Conservation (phyloP, 179 eudicot genomes). For the Actinidia polygama region DNA sequence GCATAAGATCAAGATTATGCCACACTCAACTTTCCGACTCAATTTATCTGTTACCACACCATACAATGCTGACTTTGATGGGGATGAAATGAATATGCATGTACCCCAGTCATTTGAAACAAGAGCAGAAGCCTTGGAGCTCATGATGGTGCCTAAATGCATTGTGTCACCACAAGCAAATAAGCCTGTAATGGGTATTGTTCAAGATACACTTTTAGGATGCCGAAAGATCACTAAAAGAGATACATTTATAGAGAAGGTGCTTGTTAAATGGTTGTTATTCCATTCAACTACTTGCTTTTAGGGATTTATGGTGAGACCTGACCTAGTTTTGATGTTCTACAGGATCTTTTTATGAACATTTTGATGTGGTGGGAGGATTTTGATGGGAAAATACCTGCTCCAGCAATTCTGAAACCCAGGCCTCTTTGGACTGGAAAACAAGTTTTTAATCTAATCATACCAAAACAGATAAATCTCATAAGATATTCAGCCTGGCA, state of each 20-base stretch:
- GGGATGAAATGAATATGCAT: constrained; percentile 99
- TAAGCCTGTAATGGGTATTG: constrained; percentile 98
- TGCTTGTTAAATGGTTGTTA: constrained; percentile 15
- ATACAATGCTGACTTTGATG: constrained; percentile 99
- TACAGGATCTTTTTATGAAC: constrained; percentile 98
- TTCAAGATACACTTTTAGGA: constrained; percentile 97
- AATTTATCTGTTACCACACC: constrained; percentile 98
- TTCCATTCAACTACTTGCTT: background rate
- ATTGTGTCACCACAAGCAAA: constrained; percentile 97
- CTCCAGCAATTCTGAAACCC: constrained; percentile 94
- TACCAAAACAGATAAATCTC: constrained; percentile 98
- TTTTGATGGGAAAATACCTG: constrained; percentile 97
- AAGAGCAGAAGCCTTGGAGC: constrained; percentile 96
- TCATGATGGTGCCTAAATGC: constrained; percentile 99
- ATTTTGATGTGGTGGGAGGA: constrained; percentile 99
- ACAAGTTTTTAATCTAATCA: constrained; percentile 95
- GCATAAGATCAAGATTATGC: constrained; percentile 98
- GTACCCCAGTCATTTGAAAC: constrained; percentile 99
- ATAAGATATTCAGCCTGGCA: constrained; percentile 94
- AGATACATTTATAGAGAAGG: constrained; percentile 99
- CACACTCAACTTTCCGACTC: constrained; percentile 92
- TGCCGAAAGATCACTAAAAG: constrained; percentile 97
- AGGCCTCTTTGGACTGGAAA: constrained; percentile 99
- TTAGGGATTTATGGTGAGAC: background rate
- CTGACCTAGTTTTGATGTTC: background rate